phyloP scores from a whole-genome alignment of 139 green algal species.

The Yamagishiella unicocca region DNA sequence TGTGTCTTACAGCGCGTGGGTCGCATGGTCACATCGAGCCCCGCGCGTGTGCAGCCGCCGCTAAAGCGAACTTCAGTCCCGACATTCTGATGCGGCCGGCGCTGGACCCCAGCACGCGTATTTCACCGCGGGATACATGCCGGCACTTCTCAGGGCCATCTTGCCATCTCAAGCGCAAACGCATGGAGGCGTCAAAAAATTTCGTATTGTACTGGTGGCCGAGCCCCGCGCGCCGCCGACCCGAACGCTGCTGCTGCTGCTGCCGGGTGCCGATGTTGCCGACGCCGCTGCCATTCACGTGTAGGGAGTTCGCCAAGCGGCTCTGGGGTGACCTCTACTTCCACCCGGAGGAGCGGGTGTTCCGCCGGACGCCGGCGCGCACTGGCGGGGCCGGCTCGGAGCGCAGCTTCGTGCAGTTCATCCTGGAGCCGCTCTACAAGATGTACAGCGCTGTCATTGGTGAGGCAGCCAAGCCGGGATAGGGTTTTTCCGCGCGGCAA shows the following conservation, averaged over 20 bases:
- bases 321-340: slow-evolving; percentile 98
- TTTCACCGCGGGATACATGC: slow-evolving; percentile 44
- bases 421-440: slow-evolving; percentile 99
- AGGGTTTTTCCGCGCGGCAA: no score
- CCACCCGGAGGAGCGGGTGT: slow-evolving; percentile 83
- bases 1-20: slow-evolving; percentile 13
- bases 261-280: no score
- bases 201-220: no score
- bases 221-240: no score
- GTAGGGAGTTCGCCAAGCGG: slow-evolving; percentile 75
- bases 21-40: no score
- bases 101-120: slow-evolving; percentile 32
- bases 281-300: background rate
- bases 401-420: slow-evolving; percentile 95
- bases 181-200: no score
- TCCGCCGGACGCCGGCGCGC: slow-evolving; percentile 78
- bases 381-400: slow-evolving; percentile 61
- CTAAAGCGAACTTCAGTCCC: slow-evolving; percentile 9
- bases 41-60: slow-evolving; percentile 1
- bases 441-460: slow-evolving; percentile 75
- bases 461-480: no score
- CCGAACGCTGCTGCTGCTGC: background rate
- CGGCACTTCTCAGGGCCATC: background rate
- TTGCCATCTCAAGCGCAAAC: no score
- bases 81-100: slow-evolving; percentile 27